Evolutionary conservation across 2,329 filamentous ascomycete species (phyloP), one percentile per base, ranked within the genome.

Genomic region (Hirsutella rhossiliensis): DNA sequence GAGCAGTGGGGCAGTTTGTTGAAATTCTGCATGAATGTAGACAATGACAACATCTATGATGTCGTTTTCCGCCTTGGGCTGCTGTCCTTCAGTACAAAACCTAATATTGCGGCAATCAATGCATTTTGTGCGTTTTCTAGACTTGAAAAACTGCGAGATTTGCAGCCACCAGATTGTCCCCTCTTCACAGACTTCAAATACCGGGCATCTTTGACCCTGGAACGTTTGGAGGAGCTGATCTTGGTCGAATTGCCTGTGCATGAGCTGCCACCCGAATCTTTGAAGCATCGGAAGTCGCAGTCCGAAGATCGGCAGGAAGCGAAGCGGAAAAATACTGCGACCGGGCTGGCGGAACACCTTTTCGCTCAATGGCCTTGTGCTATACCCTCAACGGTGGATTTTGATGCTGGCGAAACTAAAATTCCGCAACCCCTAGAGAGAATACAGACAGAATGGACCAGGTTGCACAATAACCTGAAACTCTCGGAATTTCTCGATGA

Each of bases 101-200:
- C 17, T 11, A 20, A 52, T 5, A 43, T 52, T 30, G 38, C 13
- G 0, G 7, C 50, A 4, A 15, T 55, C 0, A 28, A 13, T 1
- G 49, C 48, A 30, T 37, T 56, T 1, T 47, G 48, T 4, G 45
- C 46, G 13, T 36, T 56, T 0, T 43, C 19, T 0, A 30, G 38
- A 17, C 45, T 41, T 2, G 18, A 18, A 6, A 17, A 19, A 3
- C 13, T 54, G 4, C 43, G 23, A 3, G 0, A 8, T 0, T 11
- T 54, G 2, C 37, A 47, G 5, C 31, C 39, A 6, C 52, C 53
- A 3, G 23, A 0, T 0, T 40, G 45, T 20, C 3, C 40, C 1
- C 18, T 28, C 1, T 54, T 51, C 9, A 12, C 31, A 11, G 40
- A 31, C 8, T 55, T 56, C 20, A 40, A 27, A 27, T 43, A 43